phyloP scores from a whole-genome alignment of 176 grass and related monocot genomes.

The Juncus inflexus region DNA sequence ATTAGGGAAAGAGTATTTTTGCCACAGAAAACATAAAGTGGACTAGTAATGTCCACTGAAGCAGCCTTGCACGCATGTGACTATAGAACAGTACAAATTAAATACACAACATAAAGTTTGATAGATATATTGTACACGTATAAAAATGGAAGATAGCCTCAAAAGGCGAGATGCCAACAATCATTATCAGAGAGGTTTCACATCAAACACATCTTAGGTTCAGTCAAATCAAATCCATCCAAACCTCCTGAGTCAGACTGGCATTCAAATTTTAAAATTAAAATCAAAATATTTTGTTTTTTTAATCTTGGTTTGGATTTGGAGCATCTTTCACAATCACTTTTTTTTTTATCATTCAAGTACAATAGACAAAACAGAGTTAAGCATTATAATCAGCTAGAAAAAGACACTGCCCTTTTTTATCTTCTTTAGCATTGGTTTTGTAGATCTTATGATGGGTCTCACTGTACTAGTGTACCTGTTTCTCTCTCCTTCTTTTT shows the following conservation, averaged over 20 bases:
- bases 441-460: conserved; percentile 18
- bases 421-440: not conserved
- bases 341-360: conserved; percentile 19
- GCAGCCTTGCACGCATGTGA: not conserved
- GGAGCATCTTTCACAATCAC: not conserved
- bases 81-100: not conserved
- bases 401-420: conserved; percentile 9
- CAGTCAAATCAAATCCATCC: conserved; percentile 34
- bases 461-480: conserved; percentile 6
- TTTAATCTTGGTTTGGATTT: no score
- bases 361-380: conserved; percentile 25
- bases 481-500: conserved; percentile 1
- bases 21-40: not conserved
- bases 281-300: no score
- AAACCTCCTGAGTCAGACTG: conserved; percentile 1
- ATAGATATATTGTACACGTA: not conserved
- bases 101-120: no score
- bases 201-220: conserved; percentile 25
- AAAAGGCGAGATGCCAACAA: conserved; percentile 16
- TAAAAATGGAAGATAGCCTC: not conserved
- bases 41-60: not conserved
- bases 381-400: conserved; percentile 9
- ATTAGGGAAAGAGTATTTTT: not conserved
- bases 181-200: conserved; percentile 15
- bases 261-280: no score